Conservation (phyloP, 305 asterid species). For the Fraxinus ornus region DNA sequence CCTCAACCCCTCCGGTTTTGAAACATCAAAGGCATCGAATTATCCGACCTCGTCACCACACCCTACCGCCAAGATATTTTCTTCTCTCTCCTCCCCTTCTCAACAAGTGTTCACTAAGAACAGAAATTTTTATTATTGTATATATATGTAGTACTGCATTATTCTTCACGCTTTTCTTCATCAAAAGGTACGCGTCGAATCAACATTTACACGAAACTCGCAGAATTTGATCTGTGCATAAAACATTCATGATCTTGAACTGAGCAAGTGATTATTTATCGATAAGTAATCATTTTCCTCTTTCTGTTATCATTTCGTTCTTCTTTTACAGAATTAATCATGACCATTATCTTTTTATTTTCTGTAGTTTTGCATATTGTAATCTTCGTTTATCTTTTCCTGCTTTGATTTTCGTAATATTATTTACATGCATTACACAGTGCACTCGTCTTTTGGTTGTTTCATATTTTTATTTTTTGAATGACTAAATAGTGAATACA, state of each 20-base stretch:
- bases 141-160: background rate
- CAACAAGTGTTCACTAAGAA: background rate
- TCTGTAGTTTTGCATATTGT: background rate
- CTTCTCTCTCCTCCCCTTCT: constrained; percentile 29
- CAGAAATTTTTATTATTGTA: background rate
- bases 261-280: background rate
- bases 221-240: background rate
- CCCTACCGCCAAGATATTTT: constrained; percentile 20
- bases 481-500: background rate
- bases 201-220: background rate
- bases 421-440: background rate
- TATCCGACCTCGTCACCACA: background rate
- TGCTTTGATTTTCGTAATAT: background rate
- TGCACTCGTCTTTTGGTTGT: background rate
- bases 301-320: background rate
- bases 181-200: background rate
- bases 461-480: background rate
- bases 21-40: background rate
- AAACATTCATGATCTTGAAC: background rate
- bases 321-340: background rate
- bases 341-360: background rate
- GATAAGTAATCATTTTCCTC: background rate
- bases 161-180: background rate
- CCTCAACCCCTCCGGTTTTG: background rate
- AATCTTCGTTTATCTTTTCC: background rate